Percentiles rank a stretch among this genome's conserved stretches.
Evolutionary conservation across 768 basidiomycete genomes (phyloP).

Genomic region (Lentinus tigrinus): DNA sequence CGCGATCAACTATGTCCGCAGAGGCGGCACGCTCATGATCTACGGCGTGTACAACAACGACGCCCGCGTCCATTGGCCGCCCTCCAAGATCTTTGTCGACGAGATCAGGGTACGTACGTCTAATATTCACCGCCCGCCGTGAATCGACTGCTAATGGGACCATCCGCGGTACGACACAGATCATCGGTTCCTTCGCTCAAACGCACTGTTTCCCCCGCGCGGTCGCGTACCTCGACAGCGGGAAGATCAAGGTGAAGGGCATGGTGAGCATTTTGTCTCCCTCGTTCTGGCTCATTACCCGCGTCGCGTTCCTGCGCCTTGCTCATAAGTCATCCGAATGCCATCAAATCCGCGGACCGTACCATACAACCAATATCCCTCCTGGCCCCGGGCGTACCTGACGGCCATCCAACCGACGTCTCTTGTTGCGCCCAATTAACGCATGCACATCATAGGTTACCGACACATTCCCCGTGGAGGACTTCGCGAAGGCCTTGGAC

Average conservation of each 20-base stretch:
- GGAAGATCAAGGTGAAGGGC: slow-evolving; percentile 80
- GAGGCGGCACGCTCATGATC: slow-evolving; percentile 82
- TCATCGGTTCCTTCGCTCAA: slow-evolving; percentile 90
- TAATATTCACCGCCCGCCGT: no score
- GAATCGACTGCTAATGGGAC: not conserved
- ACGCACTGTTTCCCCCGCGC: slow-evolving; percentile 89
- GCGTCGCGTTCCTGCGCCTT: not conserved
- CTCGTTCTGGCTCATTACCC: not conserved
- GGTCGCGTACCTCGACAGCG: slow-evolving; percentile 83
- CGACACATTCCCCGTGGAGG: slow-evolving; percentile 53
- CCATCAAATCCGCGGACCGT: not conserved
- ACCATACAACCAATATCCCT: no score
- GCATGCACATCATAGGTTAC: slow-evolving; percentile 44
- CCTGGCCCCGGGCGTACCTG: not conserved
- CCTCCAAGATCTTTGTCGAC: slow-evolving; percentile 75
- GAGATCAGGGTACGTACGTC: slow-evolving; percentile 55
- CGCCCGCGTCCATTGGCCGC: slow-evolving; percentile 83
- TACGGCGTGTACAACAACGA: slow-evolving; percentile 91
- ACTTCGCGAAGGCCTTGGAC: slow-evolving; percentile 65
- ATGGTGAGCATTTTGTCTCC: slow-evolving; percentile 58
- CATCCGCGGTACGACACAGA: slow-evolving; percentile 38
- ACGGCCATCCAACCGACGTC: not conserved
- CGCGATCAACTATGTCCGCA: slow-evolving; percentile 84
- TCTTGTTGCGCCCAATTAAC: no score
- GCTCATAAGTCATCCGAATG: not conserved